Percentiles rank a stretch among this genome's conserved stretches.
Evolutionary conservation across 2,329 filamentous ascomycete genomes (phyloP).

Genomic region (Tolypocladium inflatum): DNA sequence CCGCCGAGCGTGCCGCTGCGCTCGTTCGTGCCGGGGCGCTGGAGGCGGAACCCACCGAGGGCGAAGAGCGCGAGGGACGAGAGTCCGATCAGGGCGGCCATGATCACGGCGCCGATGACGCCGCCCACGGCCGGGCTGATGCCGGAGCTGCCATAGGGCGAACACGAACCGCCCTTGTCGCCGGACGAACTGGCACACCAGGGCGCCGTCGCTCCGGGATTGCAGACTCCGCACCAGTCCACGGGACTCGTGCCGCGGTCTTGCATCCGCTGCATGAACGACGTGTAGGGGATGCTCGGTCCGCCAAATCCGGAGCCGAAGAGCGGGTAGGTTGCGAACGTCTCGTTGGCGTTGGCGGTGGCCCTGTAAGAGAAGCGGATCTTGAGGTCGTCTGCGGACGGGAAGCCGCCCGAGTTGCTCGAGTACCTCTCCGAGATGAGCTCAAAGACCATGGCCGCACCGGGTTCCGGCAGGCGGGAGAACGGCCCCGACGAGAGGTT

Average conservation of each 20-base stretch:
- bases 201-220: constrained; percentile 14
- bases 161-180: too few species aligned
- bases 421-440: constrained; percentile 24
- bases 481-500: constrained; percentile 36
- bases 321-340: constrained; percentile 27
- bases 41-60: constrained; percentile 23
- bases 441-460: constrained; percentile 69
- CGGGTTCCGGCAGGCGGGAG: constrained; percentile 50
- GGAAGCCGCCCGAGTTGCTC: constrained; percentile 10
- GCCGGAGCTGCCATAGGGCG: not conserved
- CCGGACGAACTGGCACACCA: constrained; percentile 24
- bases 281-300: constrained; percentile 23
- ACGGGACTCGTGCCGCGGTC: constrained; percentile 21
- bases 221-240: constrained; percentile 37
- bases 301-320: constrained; percentile 27
- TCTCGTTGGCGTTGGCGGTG: constrained; percentile 25
- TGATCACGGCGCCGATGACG: constrained; percentile 34
- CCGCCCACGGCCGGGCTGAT: constrained; percentile 31
- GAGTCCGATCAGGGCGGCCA: constrained; percentile 24
- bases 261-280: constrained; percentile 28
- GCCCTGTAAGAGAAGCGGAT: constrained; percentile 50
- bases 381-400: constrained; percentile 28
- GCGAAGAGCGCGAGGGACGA: constrained; percentile 20
- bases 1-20: constrained; percentile 19
- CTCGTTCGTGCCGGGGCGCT: constrained; percentile 7